Evolutionary conservation across 225 moss, liverwort and hornwort species (phyloP).

Genomic region (Asterella californica): DNA sequence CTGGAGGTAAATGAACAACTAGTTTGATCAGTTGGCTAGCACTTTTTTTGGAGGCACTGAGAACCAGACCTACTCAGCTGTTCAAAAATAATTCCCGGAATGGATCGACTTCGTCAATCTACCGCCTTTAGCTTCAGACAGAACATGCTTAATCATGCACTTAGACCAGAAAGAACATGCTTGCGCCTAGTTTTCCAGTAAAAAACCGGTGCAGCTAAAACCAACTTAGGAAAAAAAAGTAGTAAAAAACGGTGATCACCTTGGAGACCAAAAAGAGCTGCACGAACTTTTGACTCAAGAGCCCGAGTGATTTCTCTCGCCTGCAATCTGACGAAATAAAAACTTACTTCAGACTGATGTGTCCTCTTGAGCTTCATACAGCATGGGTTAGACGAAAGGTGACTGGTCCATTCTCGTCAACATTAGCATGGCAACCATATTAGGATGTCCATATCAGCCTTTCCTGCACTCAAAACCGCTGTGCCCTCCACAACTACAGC

Average conservation of each 20-base stretch:
- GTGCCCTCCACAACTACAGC: too few species aligned
- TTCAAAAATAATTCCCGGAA: too few species aligned
- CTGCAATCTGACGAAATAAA: constrained; percentile 59
- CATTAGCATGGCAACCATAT: too few species aligned
- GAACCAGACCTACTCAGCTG: neutral
- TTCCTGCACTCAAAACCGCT: too few species aligned
- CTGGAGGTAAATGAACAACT: constrained; percentile 38
- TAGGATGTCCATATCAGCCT: too few species aligned
- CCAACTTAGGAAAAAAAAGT: neutral
- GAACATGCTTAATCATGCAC: neutral
- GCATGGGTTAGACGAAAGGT: too few species aligned
- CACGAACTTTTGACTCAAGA: constrained; percentile 92
- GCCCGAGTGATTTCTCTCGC: constrained; percentile 90
- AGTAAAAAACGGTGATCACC: constrained; percentile 35
- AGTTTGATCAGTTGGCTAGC: neutral
- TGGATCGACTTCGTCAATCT: neutral
- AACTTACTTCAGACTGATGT: too few species aligned
- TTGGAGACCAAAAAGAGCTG: constrained; percentile 90
- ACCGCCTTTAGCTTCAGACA: neutral
- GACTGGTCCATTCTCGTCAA: too few species aligned
- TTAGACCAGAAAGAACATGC: too few species aligned
- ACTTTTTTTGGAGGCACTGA: neutral
- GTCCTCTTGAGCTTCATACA: too few species aligned
- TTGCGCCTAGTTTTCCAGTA: too few species aligned
- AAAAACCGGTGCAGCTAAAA: neutral